phyloP scores from a whole-genome alignment of 2,329 filamentous ascomycete species.

The Stylonectria norvegica region DNA sequence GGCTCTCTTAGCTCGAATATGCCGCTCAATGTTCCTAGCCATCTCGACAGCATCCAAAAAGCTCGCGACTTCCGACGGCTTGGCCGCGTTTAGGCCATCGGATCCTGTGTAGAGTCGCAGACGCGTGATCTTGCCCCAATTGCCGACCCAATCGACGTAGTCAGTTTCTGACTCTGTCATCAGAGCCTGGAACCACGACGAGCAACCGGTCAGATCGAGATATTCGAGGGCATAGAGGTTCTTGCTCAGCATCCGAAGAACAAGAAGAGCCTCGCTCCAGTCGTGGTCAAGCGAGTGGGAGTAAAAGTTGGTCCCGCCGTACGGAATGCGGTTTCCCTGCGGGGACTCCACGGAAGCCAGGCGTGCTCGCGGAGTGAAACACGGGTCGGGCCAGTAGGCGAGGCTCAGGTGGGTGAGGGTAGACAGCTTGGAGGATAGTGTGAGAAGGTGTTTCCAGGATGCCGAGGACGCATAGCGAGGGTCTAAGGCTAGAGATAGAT shows the following conservation, averaged over 20 bases:
- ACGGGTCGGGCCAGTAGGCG: conserved; percentile 60
- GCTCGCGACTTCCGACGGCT: conserved; percentile 30
- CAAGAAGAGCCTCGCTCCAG: conserved; percentile 56
- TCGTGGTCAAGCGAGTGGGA: conserved; percentile 57
- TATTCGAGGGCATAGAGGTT: conserved; percentile 57
- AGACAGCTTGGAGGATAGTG: conserved; percentile 49
- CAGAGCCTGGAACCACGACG: conserved; percentile 51
- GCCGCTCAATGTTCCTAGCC: conserved; percentile 44
- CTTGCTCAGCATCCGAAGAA: conserved; percentile 53
- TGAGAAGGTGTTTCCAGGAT: conserved; percentile 58
- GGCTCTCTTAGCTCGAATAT: conserved; percentile 44
- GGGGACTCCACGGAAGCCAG: conserved; percentile 45
- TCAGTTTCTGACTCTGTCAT: conserved; percentile 41
- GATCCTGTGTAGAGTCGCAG: conserved; percentile 47
- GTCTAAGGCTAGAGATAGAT: conserved; percentile 55
- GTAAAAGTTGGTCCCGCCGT: conserved; percentile 55
- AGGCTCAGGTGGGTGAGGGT: conserved; percentile 59
- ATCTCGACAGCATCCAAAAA: conserved; percentile 36
- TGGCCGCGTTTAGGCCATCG: conserved; percentile 32
- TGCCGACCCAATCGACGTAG: conserved; percentile 50
- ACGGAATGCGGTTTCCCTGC: conserved; percentile 44
- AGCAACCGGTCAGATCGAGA: conserved; percentile 59
- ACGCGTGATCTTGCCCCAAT: conserved; percentile 51
- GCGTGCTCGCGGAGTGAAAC: conserved; percentile 53
- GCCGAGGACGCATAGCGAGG: conserved; percentile 33